Conservation (phyloP, 306 rosid species). For the Corylus heterophylla region DNA sequence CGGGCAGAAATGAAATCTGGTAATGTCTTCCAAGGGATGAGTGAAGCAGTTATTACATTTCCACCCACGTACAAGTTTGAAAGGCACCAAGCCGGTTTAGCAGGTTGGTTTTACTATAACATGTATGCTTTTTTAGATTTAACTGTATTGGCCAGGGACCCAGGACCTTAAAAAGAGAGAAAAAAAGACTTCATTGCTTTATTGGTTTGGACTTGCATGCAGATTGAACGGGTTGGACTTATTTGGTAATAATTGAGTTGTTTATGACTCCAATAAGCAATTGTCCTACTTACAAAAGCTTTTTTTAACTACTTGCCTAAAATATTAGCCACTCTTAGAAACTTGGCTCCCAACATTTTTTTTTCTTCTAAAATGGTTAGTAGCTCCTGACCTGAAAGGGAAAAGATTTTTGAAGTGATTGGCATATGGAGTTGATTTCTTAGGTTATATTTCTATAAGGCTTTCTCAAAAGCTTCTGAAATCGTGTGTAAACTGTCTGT, state of each 20-base stretch:
- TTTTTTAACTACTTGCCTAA: background rate
- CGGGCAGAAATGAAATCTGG: conserved; percentile 96
- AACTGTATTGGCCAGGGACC: background rate
- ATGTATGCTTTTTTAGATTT: background rate
- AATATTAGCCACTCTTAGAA: too few species aligned
- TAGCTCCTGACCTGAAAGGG: conserved; percentile 6
- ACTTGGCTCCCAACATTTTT: too few species aligned
- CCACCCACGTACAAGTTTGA: conserved; percentile 99
- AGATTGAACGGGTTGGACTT: conserved; percentile 1
- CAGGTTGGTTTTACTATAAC: conserved; percentile 53
- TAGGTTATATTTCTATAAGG: conserved; percentile 9
- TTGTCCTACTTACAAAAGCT: background rate
- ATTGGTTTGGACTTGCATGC: conserved; percentile 9
- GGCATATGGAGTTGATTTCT: conserved; percentile 17
- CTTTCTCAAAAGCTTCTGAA: conserved; percentile 31
- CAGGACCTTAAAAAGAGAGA: background rate
- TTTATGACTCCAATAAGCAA: background rate
- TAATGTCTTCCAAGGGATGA: conserved; percentile 98
- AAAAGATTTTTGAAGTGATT: conserved; percentile 5
- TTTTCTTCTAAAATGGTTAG: background rate
- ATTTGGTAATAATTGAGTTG: background rate
- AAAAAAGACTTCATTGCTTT: background rate
- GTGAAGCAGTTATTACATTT: conserved; percentile 82
- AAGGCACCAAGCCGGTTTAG: conserved; percentile 89
- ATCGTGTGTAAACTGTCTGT: background rate